Conservation (phyloP, 306 rosid species). For the Vigna hirtella region DNA sequence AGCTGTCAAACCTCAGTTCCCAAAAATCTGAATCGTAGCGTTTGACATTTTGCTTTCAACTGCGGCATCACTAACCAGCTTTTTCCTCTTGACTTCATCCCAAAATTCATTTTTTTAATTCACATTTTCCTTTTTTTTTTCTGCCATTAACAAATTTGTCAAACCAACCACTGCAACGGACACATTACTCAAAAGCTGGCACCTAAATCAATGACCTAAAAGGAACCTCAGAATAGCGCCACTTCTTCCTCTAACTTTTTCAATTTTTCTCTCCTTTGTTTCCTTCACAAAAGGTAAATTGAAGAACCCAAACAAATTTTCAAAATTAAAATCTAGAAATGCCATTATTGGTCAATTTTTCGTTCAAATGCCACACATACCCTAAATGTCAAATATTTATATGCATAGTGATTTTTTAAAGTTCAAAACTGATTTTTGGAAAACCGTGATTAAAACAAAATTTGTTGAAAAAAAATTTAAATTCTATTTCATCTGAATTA, state of each 20-base stretch:
- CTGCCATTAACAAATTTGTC: slow-evolving; percentile 49
- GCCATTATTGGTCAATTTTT: no score
- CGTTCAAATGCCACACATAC: no score
- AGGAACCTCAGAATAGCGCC: background rate
- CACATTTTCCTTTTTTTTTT: background rate
- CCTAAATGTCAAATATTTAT: no score
- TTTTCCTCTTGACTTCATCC: slow-evolving; percentile 62
- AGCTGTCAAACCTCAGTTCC: slow-evolving; percentile 67
- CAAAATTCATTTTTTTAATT: background rate
- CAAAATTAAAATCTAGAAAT: no score
- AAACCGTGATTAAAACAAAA: no score
- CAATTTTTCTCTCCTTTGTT: background rate
- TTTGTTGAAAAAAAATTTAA: no score
- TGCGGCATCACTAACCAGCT: slow-evolving; percentile 56
- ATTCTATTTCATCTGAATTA: no score
- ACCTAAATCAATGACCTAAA: slow-evolving; percentile 46
- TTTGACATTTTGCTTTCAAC: slow-evolving; percentile 96
- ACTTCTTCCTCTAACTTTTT: background rate
- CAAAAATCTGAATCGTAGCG: slow-evolving; percentile 62
- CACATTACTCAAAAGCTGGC: slow-evolving; percentile 55
- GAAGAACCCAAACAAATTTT: no score
- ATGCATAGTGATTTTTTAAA: no score
- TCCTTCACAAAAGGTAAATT: no score
- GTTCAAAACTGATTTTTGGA: no score
- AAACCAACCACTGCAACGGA: slow-evolving; percentile 56